These are phyloP conservation scores for Bauhinia variegata DNA, from an alignment of 306 rosid species.

Conservation along the genomic window DNA sequence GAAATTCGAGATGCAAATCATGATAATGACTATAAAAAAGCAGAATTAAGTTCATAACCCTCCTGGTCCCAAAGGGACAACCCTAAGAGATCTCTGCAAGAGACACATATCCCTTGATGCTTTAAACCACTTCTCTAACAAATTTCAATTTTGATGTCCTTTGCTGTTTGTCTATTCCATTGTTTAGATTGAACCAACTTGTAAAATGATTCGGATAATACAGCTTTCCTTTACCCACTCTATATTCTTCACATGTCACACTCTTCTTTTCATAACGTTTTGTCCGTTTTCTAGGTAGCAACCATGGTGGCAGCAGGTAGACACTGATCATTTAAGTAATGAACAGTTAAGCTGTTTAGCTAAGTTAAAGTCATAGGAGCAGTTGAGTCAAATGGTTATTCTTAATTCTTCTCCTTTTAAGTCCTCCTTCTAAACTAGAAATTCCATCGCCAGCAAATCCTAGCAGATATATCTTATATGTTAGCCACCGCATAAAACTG, in stretches of 20 bases:
- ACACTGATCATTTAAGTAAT: constrained; percentile 1
- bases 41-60: too few species aligned
- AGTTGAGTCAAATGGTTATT: constrained; percentile 29
- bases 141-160: too few species aligned
- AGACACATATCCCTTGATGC: too few species aligned
- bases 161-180: too few species aligned
- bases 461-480: background rate
- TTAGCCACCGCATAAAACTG: constrained; percentile 29
- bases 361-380: constrained; percentile 2
- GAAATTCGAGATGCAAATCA: too few species aligned
- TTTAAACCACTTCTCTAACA: too few species aligned
- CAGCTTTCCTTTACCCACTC: constrained; percentile 31
- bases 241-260: constrained; percentile 25
- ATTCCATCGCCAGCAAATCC: constrained; percentile 30
- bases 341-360: constrained; percentile 30
- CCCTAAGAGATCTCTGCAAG: too few species aligned
- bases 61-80: too few species aligned
- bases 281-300: constrained; percentile 1
- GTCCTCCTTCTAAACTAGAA: background rate
- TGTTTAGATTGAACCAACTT: constrained; percentile 3
- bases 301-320: constrained; percentile 21
- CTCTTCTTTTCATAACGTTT: constrained; percentile 20
- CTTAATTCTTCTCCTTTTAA: constrained; percentile 4
- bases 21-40: too few species aligned
- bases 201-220: constrained; percentile 17